phyloP scores from a whole-genome alignment of 805 yeast genomes.

The Saccharomycopsis schoenii region DNA sequence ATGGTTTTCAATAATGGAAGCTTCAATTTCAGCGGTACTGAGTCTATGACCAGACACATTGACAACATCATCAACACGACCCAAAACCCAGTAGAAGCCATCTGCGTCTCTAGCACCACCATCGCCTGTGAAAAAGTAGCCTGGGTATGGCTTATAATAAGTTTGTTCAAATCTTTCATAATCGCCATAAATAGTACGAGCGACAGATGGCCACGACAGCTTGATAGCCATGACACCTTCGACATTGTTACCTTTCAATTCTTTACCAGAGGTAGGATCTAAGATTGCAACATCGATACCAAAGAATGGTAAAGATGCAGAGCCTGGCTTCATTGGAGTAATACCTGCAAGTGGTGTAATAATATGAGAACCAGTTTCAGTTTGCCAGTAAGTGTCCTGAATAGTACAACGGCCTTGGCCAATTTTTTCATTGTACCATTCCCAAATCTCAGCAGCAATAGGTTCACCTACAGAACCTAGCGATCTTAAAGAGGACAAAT shows the following conservation, averaged over 20 bases:
- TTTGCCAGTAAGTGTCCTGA: slow-evolving; percentile 84
- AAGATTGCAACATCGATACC: slow-evolving; percentile 67
- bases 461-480: slow-evolving; percentile 85
- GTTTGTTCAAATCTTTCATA: slow-evolving; percentile 69
- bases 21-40: slow-evolving; percentile 85
- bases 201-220: slow-evolving; percentile 77
- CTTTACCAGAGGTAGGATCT: slow-evolving; percentile 68
- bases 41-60: slow-evolving; percentile 80
- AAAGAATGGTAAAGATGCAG: slow-evolving; percentile 77
- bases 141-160: slow-evolving; percentile 74
- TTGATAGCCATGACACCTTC: slow-evolving; percentile 75
- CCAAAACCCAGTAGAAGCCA: slow-evolving; percentile 79
- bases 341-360: slow-evolving; percentile 69
- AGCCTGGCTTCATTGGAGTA: slow-evolving; percentile 77
- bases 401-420: slow-evolving; percentile 65
- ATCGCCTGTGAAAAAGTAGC: slow-evolving; percentile 79
- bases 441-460: slow-evolving; percentile 79
- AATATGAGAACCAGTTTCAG: slow-evolving; percentile 77
- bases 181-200: slow-evolving; percentile 73
- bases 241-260: slow-evolving; percentile 55
- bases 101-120: slow-evolving; percentile 83
- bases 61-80: slow-evolving; percentile 83
- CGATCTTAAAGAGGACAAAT: slow-evolving; percentile 54
- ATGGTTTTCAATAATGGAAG: slow-evolving; percentile 64
- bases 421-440: slow-evolving; percentile 67